Evolutionary conservation across 1,284 basidiomycete genomes (phyloP).

Genomic region (Cryptococcus maquisensis): DNA sequence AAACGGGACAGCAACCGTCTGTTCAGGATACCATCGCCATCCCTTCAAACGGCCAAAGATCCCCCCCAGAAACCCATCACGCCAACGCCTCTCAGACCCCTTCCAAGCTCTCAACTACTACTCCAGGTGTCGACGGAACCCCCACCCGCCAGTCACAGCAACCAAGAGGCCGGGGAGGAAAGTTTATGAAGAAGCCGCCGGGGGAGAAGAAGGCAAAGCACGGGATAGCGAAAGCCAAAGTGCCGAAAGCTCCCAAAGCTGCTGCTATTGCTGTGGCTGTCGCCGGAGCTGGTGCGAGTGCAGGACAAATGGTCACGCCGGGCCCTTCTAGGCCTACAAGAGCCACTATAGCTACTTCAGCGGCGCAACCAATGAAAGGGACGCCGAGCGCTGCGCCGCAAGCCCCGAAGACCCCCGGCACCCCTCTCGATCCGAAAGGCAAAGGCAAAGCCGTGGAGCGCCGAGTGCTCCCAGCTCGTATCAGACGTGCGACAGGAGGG

Average conservation of each 20-base stretch:
- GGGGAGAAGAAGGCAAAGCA: no score
- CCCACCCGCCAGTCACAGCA: neutral
- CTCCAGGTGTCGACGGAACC: neutral
- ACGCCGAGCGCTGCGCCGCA: neutral
- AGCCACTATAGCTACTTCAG: neutral
- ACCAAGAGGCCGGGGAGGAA: neutral
- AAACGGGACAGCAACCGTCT: neutral
- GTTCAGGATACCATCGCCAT: neutral
- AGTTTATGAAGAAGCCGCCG: no score
- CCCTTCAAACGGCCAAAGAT: neutral
- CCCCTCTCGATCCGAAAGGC: neutral
- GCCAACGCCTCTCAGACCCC: neutral
- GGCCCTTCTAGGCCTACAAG: no score
- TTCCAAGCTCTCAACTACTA: neutral
- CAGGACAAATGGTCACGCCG: no score
- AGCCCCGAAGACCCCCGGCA: neutral
- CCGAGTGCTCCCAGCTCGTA: constrained; percentile 72
- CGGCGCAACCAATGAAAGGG: neutral
- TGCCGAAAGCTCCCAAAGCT: no score
- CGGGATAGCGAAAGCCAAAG: no score
- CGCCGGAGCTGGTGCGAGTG: no score
- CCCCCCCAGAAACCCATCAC: neutral
- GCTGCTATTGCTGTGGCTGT: no score
- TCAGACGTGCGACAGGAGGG: constrained; percentile 69
- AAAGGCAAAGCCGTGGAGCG: constrained; percentile 51